A percentile compares a stretch with the other conserved stretches of the same genome.
These are phyloP conservation scores for Fraxinus angustifolia DNA, from an alignment of 305 asterid genomes.

Conservation along the genomic window DNA sequence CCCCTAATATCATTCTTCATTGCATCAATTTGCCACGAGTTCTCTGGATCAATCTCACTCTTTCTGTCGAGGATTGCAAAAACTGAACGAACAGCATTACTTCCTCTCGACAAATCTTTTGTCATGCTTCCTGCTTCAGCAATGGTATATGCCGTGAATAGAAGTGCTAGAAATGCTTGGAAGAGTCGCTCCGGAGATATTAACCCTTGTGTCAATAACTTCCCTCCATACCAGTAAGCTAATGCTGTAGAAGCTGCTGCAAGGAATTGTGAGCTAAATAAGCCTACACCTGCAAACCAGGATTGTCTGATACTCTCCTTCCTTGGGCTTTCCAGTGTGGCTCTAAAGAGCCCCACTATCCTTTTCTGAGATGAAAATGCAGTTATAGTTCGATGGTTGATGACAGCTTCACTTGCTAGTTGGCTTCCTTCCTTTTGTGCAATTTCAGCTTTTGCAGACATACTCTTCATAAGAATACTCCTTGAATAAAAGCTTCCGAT, in stretches of 20 bases:
- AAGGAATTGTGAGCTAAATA: constrained; percentile 66
- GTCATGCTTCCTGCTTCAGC: constrained; percentile 96
- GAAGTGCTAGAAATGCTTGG: constrained; percentile 68
- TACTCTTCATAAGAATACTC: constrained; percentile 56
- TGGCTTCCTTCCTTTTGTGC: constrained; percentile 81
- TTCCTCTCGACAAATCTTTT: constrained; percentile 77
- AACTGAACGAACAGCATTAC: constrained; percentile 70
- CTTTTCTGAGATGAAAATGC: constrained; percentile 70
- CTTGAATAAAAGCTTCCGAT: constrained; percentile 77
- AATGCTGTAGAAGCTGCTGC: constrained; percentile 70
- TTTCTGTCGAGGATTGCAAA: constrained; percentile 58
- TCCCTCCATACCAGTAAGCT: constrained; percentile 82
- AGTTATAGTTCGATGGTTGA: constrained; percentile 66
- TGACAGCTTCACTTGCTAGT: constrained; percentile 72
- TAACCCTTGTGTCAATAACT: constrained; percentile 38
- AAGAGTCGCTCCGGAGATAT: constrained; percentile 61
- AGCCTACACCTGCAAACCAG: constrained; percentile 65
- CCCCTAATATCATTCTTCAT: constrained; percentile 41
- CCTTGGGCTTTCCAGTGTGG: constrained; percentile 53
- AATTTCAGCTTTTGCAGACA: constrained; percentile 55
- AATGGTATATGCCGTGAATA: constrained; percentile 76
- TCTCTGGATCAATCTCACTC: constrained; percentile 60
- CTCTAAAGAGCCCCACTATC: constrained; percentile 46
- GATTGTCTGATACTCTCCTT: constrained; percentile 73
- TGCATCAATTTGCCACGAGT: constrained; percentile 32